Evolutionary conservation across 176 grass and related monocot genomes (phyloP), one percentile per base, ranked within the genome.

Genomic region (Pharus latifolius): DNA sequence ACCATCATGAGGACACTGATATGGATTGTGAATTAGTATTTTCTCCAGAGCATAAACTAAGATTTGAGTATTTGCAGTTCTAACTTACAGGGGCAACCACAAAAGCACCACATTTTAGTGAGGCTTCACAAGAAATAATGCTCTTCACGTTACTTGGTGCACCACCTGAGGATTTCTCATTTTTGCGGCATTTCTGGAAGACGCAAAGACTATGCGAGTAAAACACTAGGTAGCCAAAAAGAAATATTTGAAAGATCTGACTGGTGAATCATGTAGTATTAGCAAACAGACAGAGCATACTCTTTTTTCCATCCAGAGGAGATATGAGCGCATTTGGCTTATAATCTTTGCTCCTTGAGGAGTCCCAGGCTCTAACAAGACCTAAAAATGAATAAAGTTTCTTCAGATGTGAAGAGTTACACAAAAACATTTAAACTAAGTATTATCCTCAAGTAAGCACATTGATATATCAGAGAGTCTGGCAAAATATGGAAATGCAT

Each of bases 241-340:
- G 37, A 29, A 74, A 57, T 60, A 44, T 12, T 10, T 13, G 12
- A 72, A 63, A 76, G 29, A 76, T 18, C 25, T 37, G 6, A 76
- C 61, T 34, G 68, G 42, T 63, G 47, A 75, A 40, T 48, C 34
- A 67, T 56, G 43, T 3, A 62, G 50, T 25, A 49, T 67, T 24
- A 30, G 26, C 28, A 3, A 27, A 69, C 13, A 72, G 18, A 74
- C 37, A 56, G 22, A 75, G 12, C 78, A 77, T 93, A 98, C 95
- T 83, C 95, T 89, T 56, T 93, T 93, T 83, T 88, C 95, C 90
- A 93, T 91, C 95, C 95, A 98, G 60, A 98, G 87, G 57, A 98
- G 83, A 81, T 98, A 98, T 2, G 95, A 98, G 57, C 95, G 87
- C 95, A 93, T 98, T 75, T 98, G 95, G 53, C 69, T 87, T 74